A percentile compares a stretch with the other conserved stretches of the same genome.
Evolutionary conservation across 805 yeast genomes (phyloP).

Genomic region (Myxozyma geophila): DNA sequence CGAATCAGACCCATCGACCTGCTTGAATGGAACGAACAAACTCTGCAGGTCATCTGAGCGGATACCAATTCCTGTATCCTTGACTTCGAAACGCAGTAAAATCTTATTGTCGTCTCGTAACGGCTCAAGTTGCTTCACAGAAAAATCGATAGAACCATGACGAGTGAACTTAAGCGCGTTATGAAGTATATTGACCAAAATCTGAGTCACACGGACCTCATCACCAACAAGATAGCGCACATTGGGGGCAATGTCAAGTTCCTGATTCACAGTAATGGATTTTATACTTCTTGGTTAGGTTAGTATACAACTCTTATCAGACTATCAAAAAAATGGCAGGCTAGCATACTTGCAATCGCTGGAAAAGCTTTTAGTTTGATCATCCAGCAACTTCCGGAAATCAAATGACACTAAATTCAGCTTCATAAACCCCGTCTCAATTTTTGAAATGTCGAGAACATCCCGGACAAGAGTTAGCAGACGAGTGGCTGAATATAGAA

Average conservation of each 20-base stretch:
- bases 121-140: neutral
- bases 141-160: constrained; percentile 7
- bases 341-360: constrained; percentile 7
- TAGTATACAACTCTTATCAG: neutral
- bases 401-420: constrained; percentile 13
- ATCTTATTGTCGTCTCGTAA: neutral
- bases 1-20: constrained; percentile 21
- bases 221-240: constrained; percentile 12
- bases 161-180: constrained; percentile 24
- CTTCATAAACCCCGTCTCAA: constrained; percentile 17
- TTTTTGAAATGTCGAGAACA: constrained; percentile 22
- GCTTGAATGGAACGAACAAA: constrained; percentile 14
- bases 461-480: constrained; percentile 20
- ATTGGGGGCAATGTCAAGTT: neutral
- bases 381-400: constrained; percentile 11
- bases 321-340: neutral
- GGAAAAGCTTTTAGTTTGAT: neutral
- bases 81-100: constrained; percentile 5
- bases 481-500: constrained; percentile 13
- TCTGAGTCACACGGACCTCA: constrained; percentile 8
- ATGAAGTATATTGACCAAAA: constrained; percentile 16
- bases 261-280: neutral
- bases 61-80: constrained; percentile 26
- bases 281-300: constrained; percentile 5
- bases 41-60: neutral